A percentile compares a stretch with the other conserved stretches of the same genome.
phyloP scores from a whole-genome alignment of 192 early-diverging fungal species.

The Linnemannia schmuckeri region DNA sequence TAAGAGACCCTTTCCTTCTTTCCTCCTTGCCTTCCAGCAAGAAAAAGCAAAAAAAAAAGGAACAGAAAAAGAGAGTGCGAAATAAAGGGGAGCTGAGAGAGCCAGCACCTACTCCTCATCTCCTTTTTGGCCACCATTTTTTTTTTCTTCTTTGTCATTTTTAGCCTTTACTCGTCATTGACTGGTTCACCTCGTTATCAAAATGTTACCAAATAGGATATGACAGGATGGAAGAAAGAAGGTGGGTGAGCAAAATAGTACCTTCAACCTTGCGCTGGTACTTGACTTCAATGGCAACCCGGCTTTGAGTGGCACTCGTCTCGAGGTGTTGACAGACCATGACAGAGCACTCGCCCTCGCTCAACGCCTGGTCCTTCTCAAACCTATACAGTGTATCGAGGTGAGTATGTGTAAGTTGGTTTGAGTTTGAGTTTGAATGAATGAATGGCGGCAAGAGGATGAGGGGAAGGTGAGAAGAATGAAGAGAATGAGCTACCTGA shows the following conservation, averaged over 20 bases:
- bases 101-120: not conserved
- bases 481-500: slow-evolving; percentile 27
- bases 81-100: not conserved
- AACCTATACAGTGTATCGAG: slow-evolving; percentile 10
- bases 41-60: not conserved
- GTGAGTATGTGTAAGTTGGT: not conserved
- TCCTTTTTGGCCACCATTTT: not conserved
- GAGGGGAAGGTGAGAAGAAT: not conserved
- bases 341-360: slow-evolving; percentile 44
- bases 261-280: slow-evolving; percentile 80
- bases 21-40: not conserved
- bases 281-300: slow-evolving; percentile 60
- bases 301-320: slow-evolving; percentile 48
- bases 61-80: not conserved
- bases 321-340: slow-evolving; percentile 28
- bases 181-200: slow-evolving; percentile 1
- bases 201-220: not conserved
- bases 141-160: not conserved
- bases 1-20: not conserved
- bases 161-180: not conserved
- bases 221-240: not conserved
- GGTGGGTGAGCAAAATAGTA: slow-evolving; percentile 21
- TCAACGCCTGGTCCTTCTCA: slow-evolving; percentile 31
- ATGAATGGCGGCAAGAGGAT: not conserved
- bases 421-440: not conserved